Evolutionary conservation across 78 protist genomes (phyloP).

Genomic region (Dictyostelium citrinum): DNA sequence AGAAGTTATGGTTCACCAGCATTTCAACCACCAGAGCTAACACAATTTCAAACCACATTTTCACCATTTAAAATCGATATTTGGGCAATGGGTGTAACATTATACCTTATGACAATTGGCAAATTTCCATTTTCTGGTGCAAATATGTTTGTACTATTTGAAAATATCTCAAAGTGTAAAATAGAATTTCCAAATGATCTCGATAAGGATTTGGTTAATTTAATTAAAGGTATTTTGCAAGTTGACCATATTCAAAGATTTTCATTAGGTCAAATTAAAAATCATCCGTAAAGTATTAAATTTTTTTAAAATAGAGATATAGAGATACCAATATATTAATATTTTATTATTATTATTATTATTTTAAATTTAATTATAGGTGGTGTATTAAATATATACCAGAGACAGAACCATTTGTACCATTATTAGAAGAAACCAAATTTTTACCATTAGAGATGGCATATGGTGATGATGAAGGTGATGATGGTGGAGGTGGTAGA

Average conservation of each 20-base stretch:
- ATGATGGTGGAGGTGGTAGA: background rate
- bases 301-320: background rate
- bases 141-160: constrained; percentile 66
- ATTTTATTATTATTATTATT: background rate
- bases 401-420: constrained; percentile 34
- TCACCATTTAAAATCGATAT: constrained; percentile 70
- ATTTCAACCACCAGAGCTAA: constrained; percentile 86
- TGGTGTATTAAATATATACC: constrained; percentile 45
- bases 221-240: constrained; percentile 67
- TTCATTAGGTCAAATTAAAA: constrained; percentile 70
- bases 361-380: background rate
- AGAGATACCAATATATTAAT: background rate
- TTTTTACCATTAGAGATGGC: constrained; percentile 69
- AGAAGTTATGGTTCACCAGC: constrained; percentile 88
- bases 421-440: constrained; percentile 28
- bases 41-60: constrained; percentile 60
- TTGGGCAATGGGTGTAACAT: constrained; percentile 81
- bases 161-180: constrained; percentile 73
- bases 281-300: constrained; percentile 37
- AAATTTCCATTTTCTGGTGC: constrained; percentile 76
- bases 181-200: constrained; percentile 55
- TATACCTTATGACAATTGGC: constrained; percentile 73
- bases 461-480: constrained; percentile 35
- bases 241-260: constrained; percentile 70
- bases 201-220: constrained; percentile 33